A percentile compares a stretch with the other conserved stretches of the same genome.
Conservation (phyloP, 2,329 filamentous ascomycete species). For the Fusarium sp. region DNA sequence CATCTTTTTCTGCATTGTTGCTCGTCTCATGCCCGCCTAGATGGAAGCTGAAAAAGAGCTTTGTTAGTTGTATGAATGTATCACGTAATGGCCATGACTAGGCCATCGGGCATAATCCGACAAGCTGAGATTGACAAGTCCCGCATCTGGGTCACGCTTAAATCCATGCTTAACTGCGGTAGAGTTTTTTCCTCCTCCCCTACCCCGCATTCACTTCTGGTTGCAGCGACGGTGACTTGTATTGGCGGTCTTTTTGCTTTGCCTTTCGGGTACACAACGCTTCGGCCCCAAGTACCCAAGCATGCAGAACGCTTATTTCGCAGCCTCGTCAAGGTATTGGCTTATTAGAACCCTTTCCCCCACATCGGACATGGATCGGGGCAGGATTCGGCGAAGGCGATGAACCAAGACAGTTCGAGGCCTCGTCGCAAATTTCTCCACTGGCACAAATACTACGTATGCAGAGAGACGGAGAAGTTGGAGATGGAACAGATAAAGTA, state of each 20-base stretch:
- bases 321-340: not conserved
- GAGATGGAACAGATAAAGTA: not conserved
- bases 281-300: constrained; percentile 14
- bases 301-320: not conserved
- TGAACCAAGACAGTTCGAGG: constrained; percentile 27
- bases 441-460: not conserved
- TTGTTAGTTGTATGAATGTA: not conserved
- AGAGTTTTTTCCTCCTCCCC: not conserved
- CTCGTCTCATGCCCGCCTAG: no score
- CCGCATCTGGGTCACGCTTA: constrained; percentile 28
- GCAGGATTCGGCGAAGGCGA: constrained; percentile 30
- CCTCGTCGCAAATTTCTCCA: constrained; percentile 1
- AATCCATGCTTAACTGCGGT: constrained; percentile 35
- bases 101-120: constrained; percentile 31
- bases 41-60: no score
- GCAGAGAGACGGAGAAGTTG: constrained; percentile 1
- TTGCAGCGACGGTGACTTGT: constrained; percentile 2
- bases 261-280: constrained; percentile 6
- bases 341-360: constrained; percentile 7
- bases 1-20: not conserved
- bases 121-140: not conserved
- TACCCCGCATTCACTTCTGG: constrained; percentile 38
- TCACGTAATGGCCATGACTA: constrained; percentile 8
- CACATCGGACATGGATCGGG: constrained; percentile 30
- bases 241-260: constrained; percentile 12